A percentile compares a stretch with the other conserved stretches of the same genome.
These are phyloP conservation scores for Pochonia chlamydosporia DNA, from an alignment of 2,329 filamentous ascomycete species.

Conservation along the genomic window DNA sequence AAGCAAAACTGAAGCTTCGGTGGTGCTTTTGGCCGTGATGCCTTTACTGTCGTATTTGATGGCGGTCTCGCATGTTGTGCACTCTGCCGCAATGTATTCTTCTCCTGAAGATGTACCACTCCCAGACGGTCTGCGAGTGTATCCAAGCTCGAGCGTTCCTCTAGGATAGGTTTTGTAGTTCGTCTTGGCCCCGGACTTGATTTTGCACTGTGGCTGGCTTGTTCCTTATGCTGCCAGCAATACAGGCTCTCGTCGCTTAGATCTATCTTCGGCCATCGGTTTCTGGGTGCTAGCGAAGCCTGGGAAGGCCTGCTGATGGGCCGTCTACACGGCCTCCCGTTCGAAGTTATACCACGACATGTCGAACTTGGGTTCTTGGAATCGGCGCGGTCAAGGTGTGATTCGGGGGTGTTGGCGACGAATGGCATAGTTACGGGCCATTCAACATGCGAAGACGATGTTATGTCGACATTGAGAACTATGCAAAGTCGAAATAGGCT, in stretches of 20 bases:
- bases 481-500: too few relatives aligned
- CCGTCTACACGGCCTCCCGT: constrained; percentile 78
- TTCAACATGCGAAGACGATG: background rate
- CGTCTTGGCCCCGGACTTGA: constrained; percentile 39
- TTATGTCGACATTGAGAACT: background rate
- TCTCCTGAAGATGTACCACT: constrained; percentile 57
- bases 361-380: constrained; percentile 79
- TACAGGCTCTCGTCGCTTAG: constrained; percentile 60
- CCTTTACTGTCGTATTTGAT: constrained; percentile 17
- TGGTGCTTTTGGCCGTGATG: constrained; percentile 20
- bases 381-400: constrained; percentile 70
- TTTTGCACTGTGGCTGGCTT: constrained; percentile 51
- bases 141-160: constrained; percentile 73
- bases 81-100: constrained; percentile 16
- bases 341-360: constrained; percentile 80
- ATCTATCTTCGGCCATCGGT: constrained; percentile 32
- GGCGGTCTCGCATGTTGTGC: constrained; percentile 1
- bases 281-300: constrained; percentile 12
- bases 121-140: constrained; percentile 77
- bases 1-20: constrained; percentile 38
- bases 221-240: constrained; percentile 94
- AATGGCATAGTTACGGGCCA: constrained; percentile 28
- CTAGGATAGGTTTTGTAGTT: constrained; percentile 47
- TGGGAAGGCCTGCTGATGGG: constrained; percentile 41
- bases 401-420: constrained; percentile 66